Conservation (phyloP, 1,284 basidiomycete genomes). For the Taiwanofungus camphoratus region DNA sequence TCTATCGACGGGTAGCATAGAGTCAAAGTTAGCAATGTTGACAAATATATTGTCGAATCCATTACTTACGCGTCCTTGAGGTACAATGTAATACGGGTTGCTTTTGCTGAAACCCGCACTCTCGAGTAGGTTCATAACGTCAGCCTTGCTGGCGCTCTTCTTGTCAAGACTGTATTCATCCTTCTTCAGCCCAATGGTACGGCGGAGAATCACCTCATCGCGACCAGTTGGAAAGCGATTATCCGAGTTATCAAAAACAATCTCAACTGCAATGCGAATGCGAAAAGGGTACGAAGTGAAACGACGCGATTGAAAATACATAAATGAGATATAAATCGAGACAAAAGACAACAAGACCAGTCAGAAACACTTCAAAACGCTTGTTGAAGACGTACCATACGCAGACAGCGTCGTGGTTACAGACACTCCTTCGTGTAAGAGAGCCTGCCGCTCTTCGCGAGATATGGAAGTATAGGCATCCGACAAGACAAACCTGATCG, state of each 20-base stretch:
- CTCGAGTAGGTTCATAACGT: slow-evolving; percentile 94
- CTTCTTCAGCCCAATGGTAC: slow-evolving; percentile 97
- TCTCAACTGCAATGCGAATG: slow-evolving; percentile 53
- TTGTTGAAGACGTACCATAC: slow-evolving; percentile 54
- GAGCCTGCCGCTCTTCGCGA: slow-evolving; percentile 86
- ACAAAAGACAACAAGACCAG: not conserved
- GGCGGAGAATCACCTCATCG: slow-evolving; percentile 79
- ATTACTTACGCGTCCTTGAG: slow-evolving; percentile 83
- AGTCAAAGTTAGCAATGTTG: not conserved
- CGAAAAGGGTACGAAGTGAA: not conserved
- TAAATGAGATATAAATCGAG: not conserved
- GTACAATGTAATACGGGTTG: slow-evolving; percentile 99
- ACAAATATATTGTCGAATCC: not conserved
- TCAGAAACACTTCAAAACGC: not conserved
- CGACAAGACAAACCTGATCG: slow-evolving; percentile 95
- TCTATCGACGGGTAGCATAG: slow-evolving; percentile 40
- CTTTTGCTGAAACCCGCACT: slow-evolving; percentile 95
- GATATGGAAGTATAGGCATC: slow-evolving; percentile 97
- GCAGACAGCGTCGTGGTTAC: slow-evolving; percentile 89
- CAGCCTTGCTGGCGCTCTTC: slow-evolving; percentile 93
- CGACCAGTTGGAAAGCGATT: slow-evolving; percentile 88
- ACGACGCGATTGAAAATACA: not conserved
- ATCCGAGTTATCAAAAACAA: slow-evolving; percentile 86
- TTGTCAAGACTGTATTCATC: slow-evolving; percentile 98
- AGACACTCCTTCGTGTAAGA: slow-evolving; percentile 91